Base-by-base conservation (phyloP, 352 stramenopile species). In the Plasmopara viticola region DNA sequence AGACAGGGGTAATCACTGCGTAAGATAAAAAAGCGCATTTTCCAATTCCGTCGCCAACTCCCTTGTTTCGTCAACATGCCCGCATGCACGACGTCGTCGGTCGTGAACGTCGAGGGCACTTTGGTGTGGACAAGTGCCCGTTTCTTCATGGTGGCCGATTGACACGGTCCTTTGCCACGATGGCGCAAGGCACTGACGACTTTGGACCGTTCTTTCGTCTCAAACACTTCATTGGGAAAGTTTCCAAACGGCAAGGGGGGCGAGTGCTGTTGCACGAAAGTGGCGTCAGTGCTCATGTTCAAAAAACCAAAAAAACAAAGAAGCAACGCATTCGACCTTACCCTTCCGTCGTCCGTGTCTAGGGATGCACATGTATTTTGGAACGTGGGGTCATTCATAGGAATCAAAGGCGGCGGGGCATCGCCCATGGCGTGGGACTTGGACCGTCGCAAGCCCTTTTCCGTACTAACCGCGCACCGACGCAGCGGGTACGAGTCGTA, bases 1-100 rank as follows among this genome's bases (percentile, higher is more conserved):
- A 93, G 63, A 46, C 74, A 82, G 42, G 83, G 83, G 15, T 70
- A 78, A 51, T 93, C 79, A 31, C 69, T 74, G 5, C 83, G 78
- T 39, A 93, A 39, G 38, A 93, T 84, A 51, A 90, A 93, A 53
- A 90, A 93, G 6, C 83, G 68, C 53, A 65, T 79, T 60, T 93
- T 93, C 83, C 83, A 93, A 64, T 93, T 93, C 56, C 81, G 80
- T 5, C 83, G 70, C 83, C 83, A 93, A 13, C 80, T 90, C 13
- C 83, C 83, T 48, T 90, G 78, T 44, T 93, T 93, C 8, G 71
- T 86, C 7, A 90, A 58, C 20, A 66, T 79, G 18, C 79, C 79
- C 8, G 68, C 65, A 12, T 74, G 72, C 12, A 89, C 42, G 9
- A 89, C 70, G 47, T 85, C 78, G 45, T 86, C 72, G n/a, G 76